Percentiles rank a stretch among this genome's conserved stretches.
phyloP scores from a whole-genome alignment of 805 yeast species.

The Teunomyces panamensis region DNA sequence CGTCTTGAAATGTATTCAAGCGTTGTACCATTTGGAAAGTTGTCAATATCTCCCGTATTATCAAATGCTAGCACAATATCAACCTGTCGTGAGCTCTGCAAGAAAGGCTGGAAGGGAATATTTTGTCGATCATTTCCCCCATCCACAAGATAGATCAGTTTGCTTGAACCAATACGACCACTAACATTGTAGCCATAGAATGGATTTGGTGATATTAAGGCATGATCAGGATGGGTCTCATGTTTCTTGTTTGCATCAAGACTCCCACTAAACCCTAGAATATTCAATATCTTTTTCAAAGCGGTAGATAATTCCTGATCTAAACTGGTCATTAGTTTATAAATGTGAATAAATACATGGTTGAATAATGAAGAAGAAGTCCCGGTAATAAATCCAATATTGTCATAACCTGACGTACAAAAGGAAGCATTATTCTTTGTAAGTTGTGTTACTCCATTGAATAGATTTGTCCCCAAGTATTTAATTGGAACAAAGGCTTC shows the following conservation, averaged over 20 bases:
- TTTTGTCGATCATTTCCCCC: constrained; percentile 53
- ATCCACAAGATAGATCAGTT: constrained; percentile 36
- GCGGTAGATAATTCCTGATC: constrained; percentile 32
- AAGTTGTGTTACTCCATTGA: constrained; percentile 39
- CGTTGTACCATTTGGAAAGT: constrained; percentile 61
- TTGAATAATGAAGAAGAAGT: constrained; percentile 65
- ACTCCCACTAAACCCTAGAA: constrained; percentile 43
- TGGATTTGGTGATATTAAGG: constrained; percentile 61
- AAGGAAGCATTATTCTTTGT: constrained; percentile 22
- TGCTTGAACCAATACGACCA: constrained; percentile 11
- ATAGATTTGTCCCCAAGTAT: constrained; percentile 50
- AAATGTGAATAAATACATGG: constrained; percentile 48
- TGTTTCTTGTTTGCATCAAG: constrained; percentile 23
- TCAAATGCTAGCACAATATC: constrained; percentile 43
- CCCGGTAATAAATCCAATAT: constrained; percentile 57
- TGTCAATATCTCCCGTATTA: constrained; percentile 48
- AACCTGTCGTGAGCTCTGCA: constrained; percentile 31
- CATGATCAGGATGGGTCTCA: constrained; percentile 52
- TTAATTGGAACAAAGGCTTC: constrained; percentile 48
- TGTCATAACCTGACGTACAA: constrained; percentile 56
- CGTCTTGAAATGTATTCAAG: constrained; percentile 33
- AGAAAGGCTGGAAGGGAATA: constrained; percentile 45
- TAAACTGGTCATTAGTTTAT: constrained; percentile 35
- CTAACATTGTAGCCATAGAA: constrained; percentile 34
- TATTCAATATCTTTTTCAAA: constrained; percentile 33